phyloP scores from a whole-genome alignment of 2,329 filamentous ascomycete genomes.

The Trichoderma sp. region DNA sequence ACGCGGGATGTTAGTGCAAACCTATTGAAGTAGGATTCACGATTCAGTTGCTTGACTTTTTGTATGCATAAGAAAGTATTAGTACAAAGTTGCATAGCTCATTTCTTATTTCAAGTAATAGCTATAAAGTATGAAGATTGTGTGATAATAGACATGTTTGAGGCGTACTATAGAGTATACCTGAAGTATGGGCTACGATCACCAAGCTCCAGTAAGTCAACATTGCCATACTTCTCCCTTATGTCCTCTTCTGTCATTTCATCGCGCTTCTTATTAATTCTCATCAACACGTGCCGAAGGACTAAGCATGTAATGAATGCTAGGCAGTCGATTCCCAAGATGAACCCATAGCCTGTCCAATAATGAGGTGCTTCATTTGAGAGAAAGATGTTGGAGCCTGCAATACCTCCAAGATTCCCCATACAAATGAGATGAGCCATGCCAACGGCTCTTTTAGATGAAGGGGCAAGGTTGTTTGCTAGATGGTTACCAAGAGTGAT shows the following conservation, averaged over 20 bases:
- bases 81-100: no score
- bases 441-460: not conserved
- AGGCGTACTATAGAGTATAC: not conserved
- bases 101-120: no score
- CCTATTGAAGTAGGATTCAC: no score
- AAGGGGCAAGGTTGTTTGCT: constrained; percentile 2
- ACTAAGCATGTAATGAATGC: not conserved
- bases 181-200: not conserved
- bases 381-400: constrained; percentile 7
- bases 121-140: no score
- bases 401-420: constrained; percentile 2
- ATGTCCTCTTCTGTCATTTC: not conserved
- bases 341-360: constrained; percentile 7
- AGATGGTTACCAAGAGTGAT: not conserved
- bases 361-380: not conserved
- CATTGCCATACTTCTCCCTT: not conserved
- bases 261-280: not conserved
- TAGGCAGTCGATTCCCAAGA: not conserved
- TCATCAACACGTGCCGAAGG: not conserved
- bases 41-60: no score
- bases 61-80: no score
- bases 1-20: no score
- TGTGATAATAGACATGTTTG: no score
- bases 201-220: not conserved
- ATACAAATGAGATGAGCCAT: constrained; percentile 2